phyloP scores from a whole-genome alignment of 2,329 filamentous ascomycete genomes.

The Rasamsonia emersonii region DNA sequence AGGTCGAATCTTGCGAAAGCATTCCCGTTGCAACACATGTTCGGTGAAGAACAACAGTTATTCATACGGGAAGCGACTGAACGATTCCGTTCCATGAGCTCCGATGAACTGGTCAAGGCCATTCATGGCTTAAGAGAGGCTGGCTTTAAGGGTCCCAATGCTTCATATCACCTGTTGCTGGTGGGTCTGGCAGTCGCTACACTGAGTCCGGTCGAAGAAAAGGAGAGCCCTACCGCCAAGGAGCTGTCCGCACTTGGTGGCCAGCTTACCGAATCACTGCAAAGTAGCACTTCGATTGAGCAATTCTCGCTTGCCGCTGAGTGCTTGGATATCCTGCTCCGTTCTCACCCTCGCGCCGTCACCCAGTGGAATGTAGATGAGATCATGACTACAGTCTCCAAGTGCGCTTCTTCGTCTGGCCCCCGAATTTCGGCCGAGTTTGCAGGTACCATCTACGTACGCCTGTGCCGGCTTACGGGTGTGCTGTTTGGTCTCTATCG shows the following conservation, averaged over 20 bases:
- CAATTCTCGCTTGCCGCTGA: slow-evolving; percentile 33
- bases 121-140: slow-evolving; percentile 23
- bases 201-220: slow-evolving; percentile 27
- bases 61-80: slow-evolving; percentile 27
- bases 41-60: slow-evolving; percentile 29
- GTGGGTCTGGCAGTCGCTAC: slow-evolving; percentile 27
- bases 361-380: slow-evolving; percentile 39
- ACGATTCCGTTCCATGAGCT: slow-evolving; percentile 25
- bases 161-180: slow-evolving; percentile 26
- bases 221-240: slow-evolving; percentile 25
- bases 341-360: slow-evolving; percentile 32
- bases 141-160: slow-evolving; percentile 21
- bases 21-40: slow-evolving; percentile 27
- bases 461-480: slow-evolving; percentile 46
- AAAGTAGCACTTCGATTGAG: slow-evolving; percentile 24
- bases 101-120: slow-evolving; percentile 20
- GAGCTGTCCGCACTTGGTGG: slow-evolving; percentile 31
- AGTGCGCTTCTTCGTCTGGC: slow-evolving; percentile 25
- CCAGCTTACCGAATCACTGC: slow-evolving; percentile 22
- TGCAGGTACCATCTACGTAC: slow-evolving; percentile 40
- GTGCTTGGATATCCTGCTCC: slow-evolving; percentile 31
- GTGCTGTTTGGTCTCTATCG: slow-evolving; percentile 50
- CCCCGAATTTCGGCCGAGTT: slow-evolving; percentile 23
- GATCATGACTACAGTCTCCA: slow-evolving; percentile 30
- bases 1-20: slow-evolving; percentile 26